phyloP scores from a whole-genome alignment of 106 monocot species.

The Allium fistulosum region DNA sequence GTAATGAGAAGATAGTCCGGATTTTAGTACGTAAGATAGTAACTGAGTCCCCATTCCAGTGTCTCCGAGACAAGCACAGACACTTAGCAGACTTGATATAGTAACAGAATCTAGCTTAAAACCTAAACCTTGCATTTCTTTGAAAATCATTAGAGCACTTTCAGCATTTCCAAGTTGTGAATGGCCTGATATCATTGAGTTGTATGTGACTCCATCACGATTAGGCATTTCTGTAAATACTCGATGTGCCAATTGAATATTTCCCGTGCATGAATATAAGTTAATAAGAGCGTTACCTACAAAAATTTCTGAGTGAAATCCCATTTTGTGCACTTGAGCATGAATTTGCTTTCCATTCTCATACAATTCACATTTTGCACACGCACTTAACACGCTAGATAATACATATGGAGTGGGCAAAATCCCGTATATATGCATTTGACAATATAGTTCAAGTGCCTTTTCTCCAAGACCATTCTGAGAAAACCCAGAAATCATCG shows the following conservation, averaged over 20 bases:
- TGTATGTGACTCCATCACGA: conserved; percentile 63
- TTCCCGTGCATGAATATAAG: conserved; percentile 43
- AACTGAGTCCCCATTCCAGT: conserved; percentile 52
- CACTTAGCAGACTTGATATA: conserved; percentile 54
- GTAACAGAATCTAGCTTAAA: conserved; percentile 65
- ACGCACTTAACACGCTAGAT: conserved; percentile 68
- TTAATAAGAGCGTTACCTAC: conserved; percentile 74
- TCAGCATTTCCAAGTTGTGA: conserved; percentile 37
- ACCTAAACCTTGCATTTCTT: conserved; percentile 39
- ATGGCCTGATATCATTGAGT: conserved; percentile 74
- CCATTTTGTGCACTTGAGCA: conserved; percentile 49
- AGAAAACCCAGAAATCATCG: conserved; percentile 75
- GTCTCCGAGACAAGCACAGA: conserved; percentile 49
- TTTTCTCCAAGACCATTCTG: conserved; percentile 60
- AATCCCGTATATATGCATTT: conserved; percentile 38
- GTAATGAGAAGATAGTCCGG: conserved; percentile 55
- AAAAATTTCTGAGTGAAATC: conserved; percentile 54
- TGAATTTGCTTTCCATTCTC: conserved; percentile 52
- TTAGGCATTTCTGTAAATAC: conserved; percentile 46
- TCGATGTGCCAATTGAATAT: conserved; percentile 35
- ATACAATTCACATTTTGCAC: conserved; percentile 45
- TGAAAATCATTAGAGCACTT: conserved; percentile 32
- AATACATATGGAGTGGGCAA: conserved; percentile 73
- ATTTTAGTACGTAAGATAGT: conserved; percentile 50
- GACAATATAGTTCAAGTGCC: conserved; percentile 39